Conservation (phyloP, 2,329 filamentous ascomycete genomes). For the Macrophomina tecta region DNA sequence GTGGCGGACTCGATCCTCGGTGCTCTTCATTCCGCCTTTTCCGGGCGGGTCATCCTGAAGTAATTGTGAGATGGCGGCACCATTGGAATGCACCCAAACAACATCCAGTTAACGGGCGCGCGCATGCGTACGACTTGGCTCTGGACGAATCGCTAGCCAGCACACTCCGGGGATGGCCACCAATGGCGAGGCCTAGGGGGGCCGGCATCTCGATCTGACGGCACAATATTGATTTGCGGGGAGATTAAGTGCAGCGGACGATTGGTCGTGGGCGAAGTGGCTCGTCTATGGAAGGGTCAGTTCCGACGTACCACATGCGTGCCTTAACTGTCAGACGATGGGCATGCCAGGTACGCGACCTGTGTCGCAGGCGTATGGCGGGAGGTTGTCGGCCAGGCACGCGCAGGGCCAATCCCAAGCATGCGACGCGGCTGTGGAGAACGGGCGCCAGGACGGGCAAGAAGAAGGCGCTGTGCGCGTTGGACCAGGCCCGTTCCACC, state of each 20-base stretch:
- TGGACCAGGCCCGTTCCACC: background rate
- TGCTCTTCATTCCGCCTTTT: background rate
- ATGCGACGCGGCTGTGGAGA: background rate
- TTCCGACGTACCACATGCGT: conserved; percentile 11
- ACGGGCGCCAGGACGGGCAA: background rate
- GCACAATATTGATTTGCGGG: conserved; percentile 2
- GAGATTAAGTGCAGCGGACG: background rate
- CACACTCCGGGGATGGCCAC: background rate
- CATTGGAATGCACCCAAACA: conserved; percentile 9
- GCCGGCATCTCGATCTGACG: background rate
- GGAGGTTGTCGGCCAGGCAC: background rate
- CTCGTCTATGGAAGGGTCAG: background rate
- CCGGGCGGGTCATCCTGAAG: background rate
- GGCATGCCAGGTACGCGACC: conserved; percentile 21
- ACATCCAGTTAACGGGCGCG: background rate
- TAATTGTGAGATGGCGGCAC: background rate
- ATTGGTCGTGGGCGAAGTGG: background rate
- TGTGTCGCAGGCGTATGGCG: background rate
- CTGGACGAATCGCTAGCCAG: background rate
- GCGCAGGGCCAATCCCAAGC: background rate
- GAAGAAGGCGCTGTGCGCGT: background rate
- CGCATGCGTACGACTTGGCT: background rate
- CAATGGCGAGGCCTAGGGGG: conserved; percentile 8
- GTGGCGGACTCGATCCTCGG: background rate
- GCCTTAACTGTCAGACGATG: conserved; percentile 6